These are phyloP conservation scores for Rhodamnia rubescens DNA, from an alignment of 345 rosid species.

Conservation along the genomic window DNA sequence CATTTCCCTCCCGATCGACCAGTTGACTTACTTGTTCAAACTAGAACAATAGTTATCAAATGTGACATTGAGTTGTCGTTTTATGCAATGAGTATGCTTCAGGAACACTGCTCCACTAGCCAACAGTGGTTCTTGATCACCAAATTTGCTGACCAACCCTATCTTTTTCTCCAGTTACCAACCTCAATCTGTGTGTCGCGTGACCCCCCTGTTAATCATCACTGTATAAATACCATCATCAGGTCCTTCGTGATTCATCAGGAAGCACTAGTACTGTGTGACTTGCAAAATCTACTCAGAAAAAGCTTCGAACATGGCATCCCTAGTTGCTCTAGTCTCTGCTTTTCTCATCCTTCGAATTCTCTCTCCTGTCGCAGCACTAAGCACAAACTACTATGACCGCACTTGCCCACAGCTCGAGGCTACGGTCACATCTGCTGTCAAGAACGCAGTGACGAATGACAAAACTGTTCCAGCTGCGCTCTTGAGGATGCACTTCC, in stretches of 20 bases:
- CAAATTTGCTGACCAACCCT: conserved; percentile 49
- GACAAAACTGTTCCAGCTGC: conserved; percentile 82
- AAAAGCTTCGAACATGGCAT: background rate
- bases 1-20: background rate
- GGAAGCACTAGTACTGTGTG: background rate
- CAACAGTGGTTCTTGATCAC: conserved; percentile 26
- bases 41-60: background rate
- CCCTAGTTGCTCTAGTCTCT: background rate
- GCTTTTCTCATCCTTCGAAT: background rate
- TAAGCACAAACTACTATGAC: conserved; percentile 52
- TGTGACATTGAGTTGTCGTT: background rate
- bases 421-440: conserved; percentile 30
- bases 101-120: conserved; percentile 13
- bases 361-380: conserved; percentile 23
- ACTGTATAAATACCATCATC: conserved; percentile 9
- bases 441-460: conserved; percentile 47
- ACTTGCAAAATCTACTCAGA: background rate
- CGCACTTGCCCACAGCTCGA: conserved; percentile 54
- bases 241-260: background rate
- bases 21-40: background rate
- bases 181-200: conserved; percentile 17
- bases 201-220: background rate
- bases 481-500: conserved; percentile 81
- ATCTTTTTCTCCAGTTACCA: conserved; percentile 17
- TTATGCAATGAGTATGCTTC: conserved; percentile 4